Evolutionary conservation across 352 stramenopile species (phyloP).

Genomic region (Aphanomyces stellatus): DNA sequence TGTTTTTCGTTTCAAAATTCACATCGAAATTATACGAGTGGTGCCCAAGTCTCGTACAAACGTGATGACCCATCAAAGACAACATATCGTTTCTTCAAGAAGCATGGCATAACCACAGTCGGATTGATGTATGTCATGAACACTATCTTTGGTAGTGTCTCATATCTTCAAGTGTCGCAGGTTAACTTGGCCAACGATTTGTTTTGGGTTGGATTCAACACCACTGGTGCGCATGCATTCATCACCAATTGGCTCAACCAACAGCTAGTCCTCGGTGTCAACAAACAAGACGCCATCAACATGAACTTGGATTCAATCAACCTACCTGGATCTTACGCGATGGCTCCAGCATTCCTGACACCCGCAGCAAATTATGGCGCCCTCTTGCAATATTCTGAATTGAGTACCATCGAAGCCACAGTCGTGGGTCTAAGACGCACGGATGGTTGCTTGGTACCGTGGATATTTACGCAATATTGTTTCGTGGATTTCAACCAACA

Average conservation of each 20-base stretch:
- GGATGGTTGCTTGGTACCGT: background rate
- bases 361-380: background rate
- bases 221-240: background rate
- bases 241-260: background rate
- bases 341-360: too few relatives aligned
- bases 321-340: too few relatives aligned
- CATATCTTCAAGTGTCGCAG: background rate
- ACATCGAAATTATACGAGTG: too few relatives aligned
- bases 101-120: too few relatives aligned
- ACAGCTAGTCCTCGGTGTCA: background rate
- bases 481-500: background rate
- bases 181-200: background rate
- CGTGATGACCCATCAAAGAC: too few relatives aligned
- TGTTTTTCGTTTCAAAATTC: too few relatives aligned
- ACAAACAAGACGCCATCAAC: too few relatives aligned
- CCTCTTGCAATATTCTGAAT: background rate
- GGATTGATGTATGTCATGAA: background rate
- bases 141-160: background rate
- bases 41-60: too few relatives aligned
- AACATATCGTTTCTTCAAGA: too few relatives aligned
- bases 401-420: background rate
- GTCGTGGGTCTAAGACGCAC: background rate
- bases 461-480: slow-evolving; percentile 7
- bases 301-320: too few relatives aligned
- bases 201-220: background rate